These are phyloP conservation scores for Grosmannia penicillata DNA, from an alignment of 2,329 filamentous ascomycete genomes.

Conservation along the genomic window DNA sequence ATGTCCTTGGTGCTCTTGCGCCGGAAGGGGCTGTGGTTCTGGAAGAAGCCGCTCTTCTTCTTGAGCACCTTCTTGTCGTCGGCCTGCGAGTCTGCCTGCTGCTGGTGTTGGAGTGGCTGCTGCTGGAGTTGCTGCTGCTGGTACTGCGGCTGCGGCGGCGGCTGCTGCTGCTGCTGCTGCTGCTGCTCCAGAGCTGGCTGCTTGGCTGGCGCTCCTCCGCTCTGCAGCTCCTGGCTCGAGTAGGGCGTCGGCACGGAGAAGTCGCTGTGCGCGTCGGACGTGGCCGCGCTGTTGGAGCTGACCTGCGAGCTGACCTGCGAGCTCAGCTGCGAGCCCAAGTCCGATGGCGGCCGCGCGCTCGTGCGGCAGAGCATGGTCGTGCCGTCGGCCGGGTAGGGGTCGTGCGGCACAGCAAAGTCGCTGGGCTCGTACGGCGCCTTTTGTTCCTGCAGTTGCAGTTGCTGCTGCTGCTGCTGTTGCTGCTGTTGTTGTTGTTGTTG, in stretches of 20 bases:
- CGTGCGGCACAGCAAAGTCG: conserved; percentile 68
- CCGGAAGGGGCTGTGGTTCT: conserved; percentile 81
- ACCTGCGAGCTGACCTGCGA: conserved; percentile 35
- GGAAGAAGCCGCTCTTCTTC: conserved; percentile 77
- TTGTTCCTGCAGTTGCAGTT: conserved; percentile 12
- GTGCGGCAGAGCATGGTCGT: conserved; percentile 95
- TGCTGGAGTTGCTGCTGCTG: not conserved
- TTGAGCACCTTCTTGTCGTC: conserved; percentile 54
- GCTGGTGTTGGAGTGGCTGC: no score
- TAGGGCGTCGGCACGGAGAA: conserved; percentile 80
- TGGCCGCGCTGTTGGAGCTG: conserved; percentile 49
- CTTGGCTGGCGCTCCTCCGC: conserved; percentile 51
- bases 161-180: not conserved
- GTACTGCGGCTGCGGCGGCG: not conserved
- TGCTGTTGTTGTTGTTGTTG: conserved; percentile 13
- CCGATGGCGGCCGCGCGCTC: conserved; percentile 17
- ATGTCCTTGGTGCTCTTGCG: conserved; percentile 76
- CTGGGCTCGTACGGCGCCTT: conserved; percentile 26
- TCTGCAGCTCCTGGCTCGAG: conserved; percentile 69
- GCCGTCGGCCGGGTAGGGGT: conserved; percentile 85
- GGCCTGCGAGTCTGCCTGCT: conserved; percentile 16
- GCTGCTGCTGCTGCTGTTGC: conserved; percentile 12
- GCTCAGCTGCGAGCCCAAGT: conserved; percentile 15
- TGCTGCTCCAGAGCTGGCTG: conserved; percentile 56
- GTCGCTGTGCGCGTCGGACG: conserved; percentile 80